A percentile compares a stretch with the other conserved stretches of the same genome.
Evolutionary conservation across 768 basidiomycete genomes (phyloP).

Genomic region (Mycena galericulata): DNA sequence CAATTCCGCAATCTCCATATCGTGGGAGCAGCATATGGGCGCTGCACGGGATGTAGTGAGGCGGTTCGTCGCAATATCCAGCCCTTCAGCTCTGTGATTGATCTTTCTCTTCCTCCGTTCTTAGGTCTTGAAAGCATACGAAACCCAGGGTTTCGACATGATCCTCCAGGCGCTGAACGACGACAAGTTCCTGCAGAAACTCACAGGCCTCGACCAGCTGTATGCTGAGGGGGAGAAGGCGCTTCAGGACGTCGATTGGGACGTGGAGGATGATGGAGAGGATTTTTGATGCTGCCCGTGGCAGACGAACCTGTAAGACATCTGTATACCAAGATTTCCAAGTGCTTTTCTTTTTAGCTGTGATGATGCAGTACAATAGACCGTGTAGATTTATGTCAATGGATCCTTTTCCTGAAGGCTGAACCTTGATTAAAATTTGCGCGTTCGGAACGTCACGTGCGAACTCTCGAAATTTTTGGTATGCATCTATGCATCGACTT

Average conservation of each 20-base stretch:
- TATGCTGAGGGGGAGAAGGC: constrained; percentile 80
- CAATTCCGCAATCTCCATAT: constrained; percentile 89
- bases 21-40: constrained; percentile 86
- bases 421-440: no score
- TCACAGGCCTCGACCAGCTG: constrained; percentile 85
- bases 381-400: constrained; percentile 7
- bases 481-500: constrained; percentile 32
- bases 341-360: background rate
- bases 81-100: background rate
- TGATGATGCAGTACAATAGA: background rate
- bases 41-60: constrained; percentile 93
- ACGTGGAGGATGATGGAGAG: constrained; percentile 63
- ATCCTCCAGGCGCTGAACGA: constrained; percentile 88
- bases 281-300: constrained; percentile 37
- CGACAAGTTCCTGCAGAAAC: constrained; percentile 72
- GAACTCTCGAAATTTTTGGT: constrained; percentile 11
- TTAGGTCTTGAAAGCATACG: constrained; percentile 87
- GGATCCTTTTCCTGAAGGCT: no score
- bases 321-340: background rate
- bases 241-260: constrained; percentile 83
- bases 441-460: background rate
- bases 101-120: background rate
- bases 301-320: no score
- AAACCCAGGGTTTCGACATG: constrained; percentile 83
- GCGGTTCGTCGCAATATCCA: constrained; percentile 57